Evolutionary conservation across 257 asterid species (phyloP).

Genomic region (Fraxinus americana): DNA sequence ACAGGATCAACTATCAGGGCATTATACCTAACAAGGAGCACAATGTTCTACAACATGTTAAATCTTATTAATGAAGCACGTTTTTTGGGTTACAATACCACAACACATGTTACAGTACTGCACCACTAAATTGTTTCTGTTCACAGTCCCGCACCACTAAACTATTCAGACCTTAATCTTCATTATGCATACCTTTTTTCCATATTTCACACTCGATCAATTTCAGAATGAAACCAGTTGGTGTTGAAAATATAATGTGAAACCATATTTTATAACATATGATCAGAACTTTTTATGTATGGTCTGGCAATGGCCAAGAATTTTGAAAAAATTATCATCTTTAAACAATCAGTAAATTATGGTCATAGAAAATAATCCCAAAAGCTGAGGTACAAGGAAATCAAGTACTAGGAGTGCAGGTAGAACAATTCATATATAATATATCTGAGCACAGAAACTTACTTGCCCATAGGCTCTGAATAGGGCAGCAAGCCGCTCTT

Average conservation of each 20-base stretch:
- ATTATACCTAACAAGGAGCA: not conserved
- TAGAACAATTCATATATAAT: slow-evolving; percentile 17
- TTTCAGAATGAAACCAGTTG: not conserved
- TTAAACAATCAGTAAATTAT: not conserved
- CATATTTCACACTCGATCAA: not conserved
- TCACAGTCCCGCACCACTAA: not conserved
- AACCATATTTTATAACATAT: not conserved
- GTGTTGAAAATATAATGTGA: no score
- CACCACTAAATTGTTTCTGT: not conserved
- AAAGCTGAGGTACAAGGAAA: slow-evolving; percentile 7
- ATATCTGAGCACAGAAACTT: slow-evolving; percentile 35
- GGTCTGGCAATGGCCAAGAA: not conserved
- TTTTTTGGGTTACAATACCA: no score
- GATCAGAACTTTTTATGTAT: not conserved
- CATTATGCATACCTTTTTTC: not conserved
- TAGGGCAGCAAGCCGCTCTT: slow-evolving; percentile 87
- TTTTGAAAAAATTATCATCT: no score
- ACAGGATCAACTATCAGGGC: not conserved
- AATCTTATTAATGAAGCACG: not conserved
- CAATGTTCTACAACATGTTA: not conserved
- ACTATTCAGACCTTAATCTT: not conserved
- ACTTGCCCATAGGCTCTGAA: slow-evolving; percentile 86
- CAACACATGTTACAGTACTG: no score
- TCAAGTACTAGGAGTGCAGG: slow-evolving; percentile 9
- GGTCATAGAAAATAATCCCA: not conserved